phyloP scores from a whole-genome alignment of 495 filamentous ascomycete genomes.

The Talaromyces nanjingensis region DNA sequence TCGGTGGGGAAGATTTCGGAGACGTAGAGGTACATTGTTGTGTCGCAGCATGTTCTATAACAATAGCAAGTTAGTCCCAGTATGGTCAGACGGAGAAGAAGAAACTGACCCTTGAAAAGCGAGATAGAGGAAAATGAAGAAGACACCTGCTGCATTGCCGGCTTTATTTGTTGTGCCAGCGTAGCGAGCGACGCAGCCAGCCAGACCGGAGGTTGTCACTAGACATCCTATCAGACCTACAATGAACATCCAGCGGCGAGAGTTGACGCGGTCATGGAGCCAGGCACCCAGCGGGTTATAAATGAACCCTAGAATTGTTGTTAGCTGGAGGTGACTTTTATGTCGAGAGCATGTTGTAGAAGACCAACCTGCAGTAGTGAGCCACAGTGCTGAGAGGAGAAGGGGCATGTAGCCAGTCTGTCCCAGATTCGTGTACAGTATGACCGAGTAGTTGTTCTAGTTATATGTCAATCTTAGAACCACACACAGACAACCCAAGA shows the following conservation, averaged over 20 bases:
- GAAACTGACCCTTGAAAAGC: constrained; percentile 32
- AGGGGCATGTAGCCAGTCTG: constrained; percentile 37
- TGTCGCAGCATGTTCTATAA: constrained; percentile 37
- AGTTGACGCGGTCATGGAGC: constrained; percentile 39
- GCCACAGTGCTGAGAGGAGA: constrained; percentile 41
- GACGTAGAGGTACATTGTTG: constrained; percentile 44
- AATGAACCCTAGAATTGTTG: constrained; percentile 22
- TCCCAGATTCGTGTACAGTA: constrained; percentile 42
- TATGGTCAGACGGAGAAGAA: background rate
- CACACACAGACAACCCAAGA: background rate
- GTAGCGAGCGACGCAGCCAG: constrained; percentile 35
- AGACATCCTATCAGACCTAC: constrained; percentile 33
- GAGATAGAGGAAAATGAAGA: constrained; percentile 43
- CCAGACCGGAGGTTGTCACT: constrained; percentile 30
- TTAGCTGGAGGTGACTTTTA: constrained; percentile 10
- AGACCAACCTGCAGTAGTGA: constrained; percentile 33
- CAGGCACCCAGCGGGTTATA: constrained; percentile 42
- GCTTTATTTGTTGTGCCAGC: constrained; percentile 37
- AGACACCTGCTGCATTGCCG: constrained; percentile 37
- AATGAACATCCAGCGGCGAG: constrained; percentile 38
- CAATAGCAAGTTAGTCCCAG: background rate
- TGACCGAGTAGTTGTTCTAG: constrained; percentile 41
- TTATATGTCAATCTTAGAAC: background rate
- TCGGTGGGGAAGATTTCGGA: constrained; percentile 47
- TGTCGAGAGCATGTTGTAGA: background rate